Percentiles rank a stretch among this genome's conserved stretches.
phyloP scores from a whole-genome alignment of 179 eudicot genomes.

The Beta macrorhiza region DNA sequence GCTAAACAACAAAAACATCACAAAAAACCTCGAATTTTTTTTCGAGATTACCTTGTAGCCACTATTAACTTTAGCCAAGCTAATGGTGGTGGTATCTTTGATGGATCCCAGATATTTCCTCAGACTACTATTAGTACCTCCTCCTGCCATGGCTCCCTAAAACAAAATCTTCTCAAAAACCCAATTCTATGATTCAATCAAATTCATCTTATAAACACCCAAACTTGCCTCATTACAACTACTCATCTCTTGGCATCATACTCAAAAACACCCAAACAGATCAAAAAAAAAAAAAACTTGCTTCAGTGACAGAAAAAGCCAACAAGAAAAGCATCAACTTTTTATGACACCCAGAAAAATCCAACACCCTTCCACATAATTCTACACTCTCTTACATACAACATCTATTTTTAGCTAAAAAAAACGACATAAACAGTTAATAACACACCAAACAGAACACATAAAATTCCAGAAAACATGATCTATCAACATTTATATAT shows the following conservation, averaged over 20 bases:
- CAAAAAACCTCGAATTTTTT: background rate
- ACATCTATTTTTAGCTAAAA: conserved; percentile 2
- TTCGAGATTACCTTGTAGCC: conserved; percentile 67
- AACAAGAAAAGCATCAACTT: conserved; percentile 5
- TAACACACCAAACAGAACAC: background rate
- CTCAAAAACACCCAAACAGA: conserved; percentile 2
- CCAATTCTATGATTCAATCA: conserved; percentile 15
- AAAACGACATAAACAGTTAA: background rate
- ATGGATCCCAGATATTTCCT: conserved; percentile 87
- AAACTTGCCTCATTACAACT: background rate
- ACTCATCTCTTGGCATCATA: background rate
- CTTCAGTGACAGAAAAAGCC: conserved; percentile 10
- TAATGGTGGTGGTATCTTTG: conserved; percentile 86
- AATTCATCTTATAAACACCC: conserved; percentile 4
- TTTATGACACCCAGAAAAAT: conserved; percentile 8
- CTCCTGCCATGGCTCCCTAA: conserved; percentile 64
- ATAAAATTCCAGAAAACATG: background rate
- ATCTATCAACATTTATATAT: conserved; percentile 3
- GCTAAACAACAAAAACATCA: conserved; percentile 10
- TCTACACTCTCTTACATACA: background rate
- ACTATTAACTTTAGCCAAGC: conserved; percentile 94
- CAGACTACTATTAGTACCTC: conserved; percentile 70
- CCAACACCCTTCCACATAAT: background rate
- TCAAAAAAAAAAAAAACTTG: conserved; percentile 1
- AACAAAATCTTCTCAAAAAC: conserved; percentile 8